These are phyloP conservation scores for Xylaria sp. DNA, from an alignment of 2,329 filamentous ascomycete genomes.

Conservation along the genomic window DNA sequence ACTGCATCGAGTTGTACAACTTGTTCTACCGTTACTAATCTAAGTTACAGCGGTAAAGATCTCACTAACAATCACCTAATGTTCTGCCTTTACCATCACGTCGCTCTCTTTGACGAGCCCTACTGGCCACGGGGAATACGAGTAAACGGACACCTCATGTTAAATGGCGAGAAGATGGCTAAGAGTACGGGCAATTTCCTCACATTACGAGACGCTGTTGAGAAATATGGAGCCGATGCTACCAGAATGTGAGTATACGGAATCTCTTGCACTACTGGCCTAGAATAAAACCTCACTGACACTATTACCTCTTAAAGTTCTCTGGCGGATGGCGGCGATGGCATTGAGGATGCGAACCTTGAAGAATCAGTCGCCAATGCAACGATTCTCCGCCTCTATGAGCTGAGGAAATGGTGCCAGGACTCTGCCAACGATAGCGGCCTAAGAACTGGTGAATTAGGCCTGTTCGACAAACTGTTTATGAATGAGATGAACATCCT, in stretches of 20 bases:
- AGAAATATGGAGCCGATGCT: conserved; percentile 95
- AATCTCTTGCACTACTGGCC: not conserved
- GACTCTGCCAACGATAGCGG: conserved; percentile 70
- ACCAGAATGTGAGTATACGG: conserved; percentile 70
- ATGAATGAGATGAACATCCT: conserved; percentile 91
- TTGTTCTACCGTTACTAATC: not conserved
- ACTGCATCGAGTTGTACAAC: no score
- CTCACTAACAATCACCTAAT: conserved; percentile 65
- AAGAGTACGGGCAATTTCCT: conserved; percentile 98
- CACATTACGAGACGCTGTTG: conserved; percentile 83
- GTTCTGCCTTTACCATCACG: conserved; percentile 93
- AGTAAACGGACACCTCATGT: conserved; percentile 89
- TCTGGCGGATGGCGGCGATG: conserved; percentile 93
- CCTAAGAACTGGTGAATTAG: conserved; percentile 84
- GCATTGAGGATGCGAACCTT: conserved; percentile 95
- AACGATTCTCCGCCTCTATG: conserved; percentile 81
- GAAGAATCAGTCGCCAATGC: conserved; percentile 95
- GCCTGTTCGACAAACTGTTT: conserved; percentile 90
- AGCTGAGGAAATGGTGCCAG: conserved; percentile 90
- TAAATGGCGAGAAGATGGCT: conserved; percentile 99
- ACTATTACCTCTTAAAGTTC: conserved; percentile 56
- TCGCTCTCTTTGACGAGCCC: conserved; percentile 81
- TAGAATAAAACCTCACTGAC: conserved; percentile 13
- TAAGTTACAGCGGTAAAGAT: not conserved
- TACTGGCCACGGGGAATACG: conserved; percentile 91